Evolutionary conservation across 2,329 filamentous ascomycete genomes (phyloP), one percentile per base, ranked within the genome.

Genomic region (Dendryphion nanum): DNA sequence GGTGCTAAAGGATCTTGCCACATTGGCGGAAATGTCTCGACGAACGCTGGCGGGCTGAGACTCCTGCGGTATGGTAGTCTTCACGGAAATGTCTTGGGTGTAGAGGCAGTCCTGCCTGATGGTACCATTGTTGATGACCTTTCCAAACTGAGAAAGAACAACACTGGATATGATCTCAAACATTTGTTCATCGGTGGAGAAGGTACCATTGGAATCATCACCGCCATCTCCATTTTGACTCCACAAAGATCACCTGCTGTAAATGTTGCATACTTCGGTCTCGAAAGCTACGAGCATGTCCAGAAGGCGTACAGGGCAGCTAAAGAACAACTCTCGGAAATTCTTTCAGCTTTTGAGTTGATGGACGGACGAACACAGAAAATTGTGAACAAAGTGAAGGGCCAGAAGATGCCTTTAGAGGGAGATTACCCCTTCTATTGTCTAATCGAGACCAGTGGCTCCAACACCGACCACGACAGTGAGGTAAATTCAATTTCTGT

Each of bases 1-100:
- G 94, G 91, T 37, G 93, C 93, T 12, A 98, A 98, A 72, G 93
- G 93, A 2, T 95, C 89, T 5, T 97, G 93, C 68, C 90, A 97
- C 44, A 85, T 98, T 47, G 93, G 94, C 51, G 93, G 93, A 35
- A 98, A 97, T 63, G 84, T 98, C 6, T 84, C 93, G 4, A 96
- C 93, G 18, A 98, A 98, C 59, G 93, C 94, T 14, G 93, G 93
- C 43, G 93, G 93, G 7, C 74, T 98, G 45, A 81, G 93, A 39
- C 74, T 98, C 21, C 76, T 98, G 36, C 81, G 93, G 30, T 98
- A 98, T 65, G 93, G 93, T 35, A 95, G 88, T 65, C 74, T 98
- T 48, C 93, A 98, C 68, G 93, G 93, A 16, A 96, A 78, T 40
- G 89, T 97, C 2, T 76, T 98, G 13, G 93, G 93, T 18, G 76